Base-by-base conservation (phyloP, 495 filamentous ascomycete genomes). In the Haplographium delicatum region DNA sequence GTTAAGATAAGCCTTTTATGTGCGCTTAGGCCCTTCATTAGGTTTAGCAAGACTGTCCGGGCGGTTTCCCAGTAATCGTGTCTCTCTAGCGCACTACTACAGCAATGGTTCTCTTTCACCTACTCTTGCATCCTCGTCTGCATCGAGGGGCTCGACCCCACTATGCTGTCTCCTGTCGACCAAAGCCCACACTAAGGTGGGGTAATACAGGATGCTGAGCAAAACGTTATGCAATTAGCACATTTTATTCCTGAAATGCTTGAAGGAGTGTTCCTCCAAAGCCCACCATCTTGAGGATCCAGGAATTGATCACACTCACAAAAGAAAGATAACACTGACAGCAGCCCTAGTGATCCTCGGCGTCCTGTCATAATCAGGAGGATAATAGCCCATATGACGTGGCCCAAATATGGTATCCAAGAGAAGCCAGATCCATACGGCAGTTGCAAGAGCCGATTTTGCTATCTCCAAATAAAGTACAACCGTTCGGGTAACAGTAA, bases 361-460 rank as follows among this genome's bases (percentile, higher is more conserved):
- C 31, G 22, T 18, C 16, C 33, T 46, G 3, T 8, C 6, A 9
- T 9, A 13, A 23, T 27, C 3, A 9, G 4, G 24, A 1, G 8
- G 11, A 47, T 47, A 50, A 23, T 37, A 44, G 13, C 10, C 0
- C 10, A 27, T 33, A 10, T 33, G 42, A 3, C 11, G 15, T 5
- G 47, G 48, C 4, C 30, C 47, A 34, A 57, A 40, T 4, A 47
- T 47, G 1, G 37, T 51, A 25, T 57, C 54, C 25, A 57, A 28
- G 0, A 57, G 25, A 27, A 60, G 26, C 61, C 61, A 63, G 5
- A 58, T 3, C 61, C 61, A 63, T 18, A 58, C 23, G 10, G 42
- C 51, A 27, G 61, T 58, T 11, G 57, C 58, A 26, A 63, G 33
- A 0, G 6, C 33, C 8, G 54, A 40, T 26, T 63, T 63, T 34